Base-by-base conservation (phyloP, 441 rosid genomes). In the Omphalea diandra region DNA sequence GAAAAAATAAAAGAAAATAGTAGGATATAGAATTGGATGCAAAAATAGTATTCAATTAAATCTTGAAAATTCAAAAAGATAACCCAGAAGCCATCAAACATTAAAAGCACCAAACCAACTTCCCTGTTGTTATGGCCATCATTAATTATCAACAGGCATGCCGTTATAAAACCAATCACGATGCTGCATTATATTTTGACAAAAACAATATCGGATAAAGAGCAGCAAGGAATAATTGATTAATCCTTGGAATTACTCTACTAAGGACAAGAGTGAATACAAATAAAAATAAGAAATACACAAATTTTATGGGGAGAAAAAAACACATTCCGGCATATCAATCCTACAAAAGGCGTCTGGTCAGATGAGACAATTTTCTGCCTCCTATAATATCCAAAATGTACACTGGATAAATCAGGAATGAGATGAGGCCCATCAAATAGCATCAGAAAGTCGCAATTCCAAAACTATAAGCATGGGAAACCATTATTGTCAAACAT, bases 401-500 rank as follows among this genome's bases (percentile, higher is more conserved):
- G 76, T 71, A 71, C 72, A 78, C 40, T 31, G 49, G 63, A 63
- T 60, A 62, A 73, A 58, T 61, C 59, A 57, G 46, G 63, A 54
- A n/a, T 63, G 65, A 53, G 43, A 68, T 47, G 26, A 44, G 3
- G 71, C 63, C 61, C 69, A 32, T 46, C 66, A 65, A 9, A 46
- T 10, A 53, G 47, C 54, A 44, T 27, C 9, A 36, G 20, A 64
- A 73, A 62, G 49, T 60, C 41, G 40, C 40, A 49, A 31, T 65
- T 38, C 27, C 2, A 22, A n/a, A 47, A 62, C 24, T 43, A n/a
- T 44, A 65, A 65, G 61, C 44, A 38, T 26, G 56, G 17, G 24
- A 62, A 61, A 53, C 63, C 68, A 62, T 73, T 67, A 74, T 80
- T 83, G 36, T 53, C 33, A n/a, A 38, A 60, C 53, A 22, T 17